Evolutionary conservation across 179 eudicot genomes (phyloP), one percentile per base, ranked within the genome.

Genomic region (Silene coronaria): DNA sequence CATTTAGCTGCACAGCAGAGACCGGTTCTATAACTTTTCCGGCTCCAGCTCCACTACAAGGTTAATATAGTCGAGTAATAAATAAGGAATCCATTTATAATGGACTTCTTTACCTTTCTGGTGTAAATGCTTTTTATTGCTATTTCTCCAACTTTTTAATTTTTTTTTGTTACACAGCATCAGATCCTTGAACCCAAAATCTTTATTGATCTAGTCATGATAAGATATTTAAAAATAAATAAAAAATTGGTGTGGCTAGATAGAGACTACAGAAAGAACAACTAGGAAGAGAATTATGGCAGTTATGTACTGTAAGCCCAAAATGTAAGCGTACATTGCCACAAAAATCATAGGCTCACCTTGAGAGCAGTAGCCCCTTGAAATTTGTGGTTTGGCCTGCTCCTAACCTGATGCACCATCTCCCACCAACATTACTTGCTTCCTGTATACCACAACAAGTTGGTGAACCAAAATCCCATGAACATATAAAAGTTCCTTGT

Each of bases 1-100:
- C 97, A 87, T 95, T 95, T 57, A 95, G 73, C 57, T 94, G 96
- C 78, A 95, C 91, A 75, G 97, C 97, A 82, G 97, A 86, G 32
- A 95, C 86, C 48, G 99, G 99, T 81, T 95, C 99, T 28, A 95
- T 65, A 78, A 89, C 80, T 78, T 84, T 95, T 81, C 91, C 99
- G 26, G 78, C 79, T 68, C 87, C 90, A 85, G 96, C 84, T 86
- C 91, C 97, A 86, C 99, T 95, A 85, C 77, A 85, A 67, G 27
- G 77, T 17, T 69, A 65, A 80, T 55, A 61, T 48, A 59, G 17
- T 42, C 13, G 3, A 68, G n/a, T 19, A 23, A 60, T 24, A 38
- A 32, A 72, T 16, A 23, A 68, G 48, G 14, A 28, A 58, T 32
- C 6, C 26, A 36, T 32, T 73, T 72, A 19, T 19, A 36, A 55